Percentiles rank a stretch among this genome's conserved stretches.
phyloP scores from a whole-genome alignment of 1,284 basidiomycete genomes.

The Meira nashicola region DNA sequence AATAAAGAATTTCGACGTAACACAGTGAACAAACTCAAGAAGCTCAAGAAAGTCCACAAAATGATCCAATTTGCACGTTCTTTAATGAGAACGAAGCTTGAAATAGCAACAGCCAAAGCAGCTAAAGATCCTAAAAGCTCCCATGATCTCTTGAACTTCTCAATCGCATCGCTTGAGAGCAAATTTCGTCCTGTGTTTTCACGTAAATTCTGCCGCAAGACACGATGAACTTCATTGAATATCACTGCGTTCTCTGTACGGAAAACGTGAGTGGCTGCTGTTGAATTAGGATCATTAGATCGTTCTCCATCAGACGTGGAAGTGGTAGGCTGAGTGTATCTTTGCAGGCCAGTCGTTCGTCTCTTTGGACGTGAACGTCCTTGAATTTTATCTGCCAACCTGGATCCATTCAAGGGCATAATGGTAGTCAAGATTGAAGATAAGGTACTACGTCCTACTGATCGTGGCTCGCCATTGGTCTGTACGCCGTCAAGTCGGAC shows the following conservation, averaged over 20 bases:
- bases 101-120: conserved; percentile 21
- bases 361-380: neutral
- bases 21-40: conserved; percentile 30
- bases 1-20: conserved; percentile 30
- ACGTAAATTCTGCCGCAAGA: conserved; percentile 6
- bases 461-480: no score
- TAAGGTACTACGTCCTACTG: neutral
- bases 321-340: conserved; percentile 3
- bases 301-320: conserved; percentile 17
- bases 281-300: conserved; percentile 13
- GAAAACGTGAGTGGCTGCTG: conserved; percentile 38
- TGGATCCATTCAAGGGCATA: conserved; percentile 34
- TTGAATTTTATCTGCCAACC: conserved; percentile 18
- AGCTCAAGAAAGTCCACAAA: conserved; percentile 29
- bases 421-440: conserved; percentile 18
- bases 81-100: neutral
- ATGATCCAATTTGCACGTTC: neutral
- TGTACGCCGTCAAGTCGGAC: neutral
- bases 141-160: conserved; percentile 26
- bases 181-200: conserved; percentile 20
- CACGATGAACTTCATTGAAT: conserved; percentile 46
- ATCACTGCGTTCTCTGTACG: conserved; percentile 50
- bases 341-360: neutral
- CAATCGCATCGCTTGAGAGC: conserved; percentile 11
- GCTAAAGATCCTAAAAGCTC: conserved; percentile 35